Conservation (phyloP, 768 basidiomycete genomes). For the Boletus tomentosulus region DNA sequence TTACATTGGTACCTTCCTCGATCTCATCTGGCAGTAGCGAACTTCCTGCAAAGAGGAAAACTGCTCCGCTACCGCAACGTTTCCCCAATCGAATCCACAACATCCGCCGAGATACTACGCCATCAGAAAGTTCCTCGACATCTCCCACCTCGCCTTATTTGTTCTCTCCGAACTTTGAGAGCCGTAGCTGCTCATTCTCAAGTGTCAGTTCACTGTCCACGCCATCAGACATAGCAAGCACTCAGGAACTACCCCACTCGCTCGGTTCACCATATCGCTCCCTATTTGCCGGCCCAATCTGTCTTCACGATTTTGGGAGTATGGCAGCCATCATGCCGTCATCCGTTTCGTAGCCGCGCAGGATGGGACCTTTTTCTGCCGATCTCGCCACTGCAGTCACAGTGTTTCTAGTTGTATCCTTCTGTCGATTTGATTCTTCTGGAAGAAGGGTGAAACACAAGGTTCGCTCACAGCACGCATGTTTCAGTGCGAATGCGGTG, state of each 20-base stretch:
- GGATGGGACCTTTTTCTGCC: too few relatives aligned
- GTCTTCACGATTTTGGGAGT: too few relatives aligned
- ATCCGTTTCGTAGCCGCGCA: too few relatives aligned
- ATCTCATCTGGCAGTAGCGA: neutral
- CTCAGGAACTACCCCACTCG: neutral
- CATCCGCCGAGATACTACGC: neutral
- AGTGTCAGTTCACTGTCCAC: neutral
- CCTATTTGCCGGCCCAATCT: too few relatives aligned
- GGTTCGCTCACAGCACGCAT: too few relatives aligned
- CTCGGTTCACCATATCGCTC: constrained; percentile 1
- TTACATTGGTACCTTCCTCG: constrained; percentile 9
- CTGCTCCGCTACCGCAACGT: constrained; percentile 5
- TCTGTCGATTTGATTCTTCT: too few relatives aligned
- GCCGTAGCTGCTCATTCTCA: constrained; percentile 1
- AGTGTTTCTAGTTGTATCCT: too few relatives aligned
- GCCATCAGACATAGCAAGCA: neutral
- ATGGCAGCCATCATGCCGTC: too few relatives aligned
- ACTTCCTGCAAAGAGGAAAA: neutral
- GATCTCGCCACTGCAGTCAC: too few relatives aligned
- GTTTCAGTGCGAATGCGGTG: too few relatives aligned
- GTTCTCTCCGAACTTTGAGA: constrained; percentile 1
- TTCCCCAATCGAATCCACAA: neutral
- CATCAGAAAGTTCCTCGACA: constrained; percentile 6
- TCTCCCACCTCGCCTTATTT: constrained; percentile 3
- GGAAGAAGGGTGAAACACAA: too few relatives aligned